phyloP scores from a whole-genome alignment of 2,329 filamentous ascomycete species.

The Talaromyces pinophilus region DNA sequence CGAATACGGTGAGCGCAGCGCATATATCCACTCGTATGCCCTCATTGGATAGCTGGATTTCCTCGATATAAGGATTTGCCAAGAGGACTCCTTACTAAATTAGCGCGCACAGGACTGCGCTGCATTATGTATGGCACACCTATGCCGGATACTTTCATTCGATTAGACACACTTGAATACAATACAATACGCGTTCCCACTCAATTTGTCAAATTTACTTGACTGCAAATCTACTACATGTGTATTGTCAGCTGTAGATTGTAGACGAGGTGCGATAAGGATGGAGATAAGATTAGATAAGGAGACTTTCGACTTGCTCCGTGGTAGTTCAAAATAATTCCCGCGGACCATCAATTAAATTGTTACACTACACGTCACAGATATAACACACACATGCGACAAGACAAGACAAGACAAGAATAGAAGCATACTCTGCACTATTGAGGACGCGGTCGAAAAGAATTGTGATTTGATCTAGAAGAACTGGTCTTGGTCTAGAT shows the following conservation, averaged over 20 bases:
- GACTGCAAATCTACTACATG: too few species aligned
- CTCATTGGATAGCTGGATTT: too few species aligned
- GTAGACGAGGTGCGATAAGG: not conserved
- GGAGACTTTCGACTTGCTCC: not conserved
- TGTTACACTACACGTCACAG: not conserved
- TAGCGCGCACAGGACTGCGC: too few species aligned
- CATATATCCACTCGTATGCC: too few species aligned
- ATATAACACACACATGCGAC: not conserved
- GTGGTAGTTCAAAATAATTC: not conserved
- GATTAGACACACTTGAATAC: too few species aligned
- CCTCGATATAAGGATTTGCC: too few species aligned
- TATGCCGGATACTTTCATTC: too few species aligned
- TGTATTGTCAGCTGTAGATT: not conserved
- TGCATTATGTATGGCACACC: too few species aligned
- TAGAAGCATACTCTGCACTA: not conserved
- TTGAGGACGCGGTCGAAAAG: not conserved
- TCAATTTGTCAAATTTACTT: too few species aligned
- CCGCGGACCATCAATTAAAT: not conserved
- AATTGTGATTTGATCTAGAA: not conserved
- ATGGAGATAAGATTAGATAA: constrained; percentile 8
- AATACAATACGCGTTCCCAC: too few species aligned
- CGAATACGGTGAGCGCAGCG: too few species aligned
- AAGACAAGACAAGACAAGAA: not conserved
- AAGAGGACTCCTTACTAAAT: too few species aligned
- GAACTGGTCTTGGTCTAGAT: not conserved